Base-by-base conservation (phyloP, 208 protist genomes). In the Trypanosoma melophagium region DNA sequence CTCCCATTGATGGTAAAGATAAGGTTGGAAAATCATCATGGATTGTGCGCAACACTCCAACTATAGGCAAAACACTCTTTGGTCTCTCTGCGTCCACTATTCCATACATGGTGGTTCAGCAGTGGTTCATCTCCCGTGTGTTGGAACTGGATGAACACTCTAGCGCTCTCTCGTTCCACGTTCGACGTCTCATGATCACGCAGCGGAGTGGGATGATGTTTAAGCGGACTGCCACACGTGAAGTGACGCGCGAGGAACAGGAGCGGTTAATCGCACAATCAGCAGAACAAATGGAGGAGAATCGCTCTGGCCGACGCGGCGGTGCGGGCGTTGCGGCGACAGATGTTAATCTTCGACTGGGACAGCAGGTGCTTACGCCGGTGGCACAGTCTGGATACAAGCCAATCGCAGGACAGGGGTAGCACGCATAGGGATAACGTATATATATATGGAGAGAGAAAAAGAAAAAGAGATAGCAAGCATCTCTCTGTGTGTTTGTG, bases 141-240 rank as follows among this genome's bases (percentile, higher is more conserved):
- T 77, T 94, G 28, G 88, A 81, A 57, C 35, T 92, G 31, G 77
- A 92, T 67, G 85, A 92, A 76, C 62, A 67, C 7, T 76, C 84
- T 42, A 92, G 83, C 77, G 77, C 77, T 41, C 66, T 94, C 4
- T 88, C 83, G 19, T 92, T 92, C 55, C 83, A 94, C 67, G 73
- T 90, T 58, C 69, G 80, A 0, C 82, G 88, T 8, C 69, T 92
- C 24, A 91, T 94, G 85, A 71, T 94, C 28, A 74, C 83, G 41
- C 88, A 94, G 76, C 80, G 88, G 16, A 85, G 76, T 0, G 73
- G 81, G 21, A 90, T 94, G 83, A 94, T 94, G 88, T 94, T 94
- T 51, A 82, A 78, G 52, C 88, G 88, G 55, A 92, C 88, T n/a
- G 83, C 84, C 53, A 92, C 88, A 0, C 88, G 88, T 0, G 88